Evolutionary conservation across 2,329 filamentous ascomycete species (phyloP).

Genomic region (Ophiostoma novo-ulmi): DNA sequence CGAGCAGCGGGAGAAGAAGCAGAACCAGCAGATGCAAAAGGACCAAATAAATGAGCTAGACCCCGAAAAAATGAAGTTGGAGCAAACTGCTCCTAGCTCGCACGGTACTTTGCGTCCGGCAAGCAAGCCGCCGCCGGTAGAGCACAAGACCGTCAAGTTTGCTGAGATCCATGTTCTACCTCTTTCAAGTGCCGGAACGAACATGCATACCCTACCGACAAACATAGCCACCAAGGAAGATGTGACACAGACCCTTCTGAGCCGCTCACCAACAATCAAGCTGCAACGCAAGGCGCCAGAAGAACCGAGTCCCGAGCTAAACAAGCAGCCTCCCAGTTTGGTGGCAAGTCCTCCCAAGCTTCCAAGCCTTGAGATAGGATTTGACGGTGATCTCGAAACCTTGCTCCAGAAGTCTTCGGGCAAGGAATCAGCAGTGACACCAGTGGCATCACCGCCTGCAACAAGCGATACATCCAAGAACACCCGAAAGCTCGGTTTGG

Average conservation of each 20-base stretch:
- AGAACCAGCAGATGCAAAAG: background rate
- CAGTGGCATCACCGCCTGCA: background rate
- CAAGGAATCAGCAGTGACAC: background rate
- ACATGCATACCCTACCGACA: background rate
- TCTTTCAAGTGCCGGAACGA: background rate
- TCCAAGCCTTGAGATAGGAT: too few species aligned
- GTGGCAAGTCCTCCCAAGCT: background rate
- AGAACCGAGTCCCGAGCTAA: background rate
- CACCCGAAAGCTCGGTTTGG: background rate
- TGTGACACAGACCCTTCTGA: background rate
- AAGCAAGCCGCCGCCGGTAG: background rate
- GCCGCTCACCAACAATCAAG: background rate
- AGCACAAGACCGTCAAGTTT: constrained; percentile 22
- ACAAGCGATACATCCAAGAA: background rate
- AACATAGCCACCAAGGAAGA: background rate
- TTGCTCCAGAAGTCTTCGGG: constrained; percentile 35
- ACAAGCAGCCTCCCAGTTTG: constrained; percentile 13
- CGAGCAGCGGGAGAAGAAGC: constrained; percentile 29
- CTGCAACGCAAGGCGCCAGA: background rate
- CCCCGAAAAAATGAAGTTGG: background rate
- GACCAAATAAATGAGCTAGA: background rate
- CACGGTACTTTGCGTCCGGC: background rate
- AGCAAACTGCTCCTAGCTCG: background rate
- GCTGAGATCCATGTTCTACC: constrained; percentile 7
- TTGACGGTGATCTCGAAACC: constrained; percentile 26